Percentiles rank a stretch among this genome's conserved stretches.
Conservation (phyloP, 345 rosid species). For the Hibiscus tridactylites region DNA sequence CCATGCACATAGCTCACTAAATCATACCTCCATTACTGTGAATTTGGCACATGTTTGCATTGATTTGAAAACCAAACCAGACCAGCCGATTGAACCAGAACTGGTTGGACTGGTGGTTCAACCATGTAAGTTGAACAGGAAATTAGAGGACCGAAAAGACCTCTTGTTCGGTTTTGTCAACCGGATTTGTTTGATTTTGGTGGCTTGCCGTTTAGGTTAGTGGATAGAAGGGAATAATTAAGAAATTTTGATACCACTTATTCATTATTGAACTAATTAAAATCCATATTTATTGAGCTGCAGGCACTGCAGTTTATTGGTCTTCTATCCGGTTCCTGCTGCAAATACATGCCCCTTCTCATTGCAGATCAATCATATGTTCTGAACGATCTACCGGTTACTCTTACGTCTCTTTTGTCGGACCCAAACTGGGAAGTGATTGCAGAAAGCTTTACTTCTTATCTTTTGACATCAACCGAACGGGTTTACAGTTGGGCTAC, state of each 20-base stretch:
- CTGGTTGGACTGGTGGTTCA: background rate
- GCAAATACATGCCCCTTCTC: conserved; percentile 83
- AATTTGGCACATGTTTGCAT: background rate
- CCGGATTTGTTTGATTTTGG: background rate
- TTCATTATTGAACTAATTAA: background rate
- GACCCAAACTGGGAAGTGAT: conserved; percentile 51
- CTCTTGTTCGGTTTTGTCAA: background rate
- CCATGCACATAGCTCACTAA: background rate
- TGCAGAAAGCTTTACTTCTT: conserved; percentile 40
- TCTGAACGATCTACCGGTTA: conserved; percentile 62
- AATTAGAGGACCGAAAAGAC: too few relatives aligned
- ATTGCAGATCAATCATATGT: conserved; percentile 46
- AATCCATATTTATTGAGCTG: conserved; percentile 2
- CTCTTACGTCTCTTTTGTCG: conserved; percentile 50
- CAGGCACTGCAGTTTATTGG: conserved; percentile 70
- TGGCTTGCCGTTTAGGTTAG: conserved; percentile 1
- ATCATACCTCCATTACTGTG: background rate
- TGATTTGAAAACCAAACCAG: background rate
- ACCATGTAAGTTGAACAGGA: too few relatives aligned
- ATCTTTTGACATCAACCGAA: conserved; percentile 52
- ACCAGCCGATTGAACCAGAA: background rate
- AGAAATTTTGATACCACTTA: background rate
- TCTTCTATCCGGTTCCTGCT: conserved; percentile 70
- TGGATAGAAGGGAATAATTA: background rate
- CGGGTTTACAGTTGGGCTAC: conserved; percentile 49